Percentiles rank a stretch among this genome's conserved stretches.
These are phyloP conservation scores for Colletotrichum aenigma DNA, from an alignment of 2,329 filamentous ascomycete species.

Conservation along the genomic window DNA sequence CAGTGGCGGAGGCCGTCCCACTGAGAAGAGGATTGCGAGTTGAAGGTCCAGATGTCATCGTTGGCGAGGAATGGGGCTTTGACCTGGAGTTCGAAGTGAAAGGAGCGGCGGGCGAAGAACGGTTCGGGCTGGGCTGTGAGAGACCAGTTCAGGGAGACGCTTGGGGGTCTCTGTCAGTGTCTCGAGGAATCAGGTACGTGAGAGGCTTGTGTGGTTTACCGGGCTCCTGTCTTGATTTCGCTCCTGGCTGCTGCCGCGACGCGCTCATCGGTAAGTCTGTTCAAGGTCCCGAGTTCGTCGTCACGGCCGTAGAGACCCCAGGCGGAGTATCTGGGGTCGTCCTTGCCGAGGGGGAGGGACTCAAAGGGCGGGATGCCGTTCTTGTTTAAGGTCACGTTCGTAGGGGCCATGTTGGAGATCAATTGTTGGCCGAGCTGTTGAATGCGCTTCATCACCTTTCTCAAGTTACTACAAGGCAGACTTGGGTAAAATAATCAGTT, in stretches of 20 bases:
- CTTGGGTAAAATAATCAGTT: not conserved
- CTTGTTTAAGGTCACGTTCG: slow-evolving; percentile 30
- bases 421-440: not conserved
- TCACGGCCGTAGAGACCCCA: slow-evolving; percentile 58
- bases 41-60: slow-evolving; percentile 37
- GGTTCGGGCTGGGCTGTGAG: slow-evolving; percentile 33
- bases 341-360: slow-evolving; percentile 49
- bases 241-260: slow-evolving; percentile 54
- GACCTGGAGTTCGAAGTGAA: slow-evolving; percentile 32
- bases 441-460: not conserved
- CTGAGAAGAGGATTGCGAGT: slow-evolving; percentile 42
- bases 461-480: not conserved
- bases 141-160: slow-evolving; percentile 38
- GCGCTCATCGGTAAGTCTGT: slow-evolving; percentile 60
- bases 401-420: not conserved
- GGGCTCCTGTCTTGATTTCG: slow-evolving; percentile 59
- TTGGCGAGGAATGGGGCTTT: slow-evolving; percentile 33
- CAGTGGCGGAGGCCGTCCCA: slow-evolving; percentile 45
- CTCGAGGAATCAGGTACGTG: not conserved
- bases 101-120: slow-evolving; percentile 33
- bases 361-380: slow-evolving; percentile 52
- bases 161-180: not conserved
- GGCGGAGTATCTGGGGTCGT: slow-evolving; percentile 47
- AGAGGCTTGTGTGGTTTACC: slow-evolving; percentile 31
- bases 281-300: slow-evolving; percentile 65